Evolutionary conservation across 805 yeast genomes (phyloP), one percentile per base, ranked within the genome.

Genomic region (Metschnikowia proteae): DNA sequence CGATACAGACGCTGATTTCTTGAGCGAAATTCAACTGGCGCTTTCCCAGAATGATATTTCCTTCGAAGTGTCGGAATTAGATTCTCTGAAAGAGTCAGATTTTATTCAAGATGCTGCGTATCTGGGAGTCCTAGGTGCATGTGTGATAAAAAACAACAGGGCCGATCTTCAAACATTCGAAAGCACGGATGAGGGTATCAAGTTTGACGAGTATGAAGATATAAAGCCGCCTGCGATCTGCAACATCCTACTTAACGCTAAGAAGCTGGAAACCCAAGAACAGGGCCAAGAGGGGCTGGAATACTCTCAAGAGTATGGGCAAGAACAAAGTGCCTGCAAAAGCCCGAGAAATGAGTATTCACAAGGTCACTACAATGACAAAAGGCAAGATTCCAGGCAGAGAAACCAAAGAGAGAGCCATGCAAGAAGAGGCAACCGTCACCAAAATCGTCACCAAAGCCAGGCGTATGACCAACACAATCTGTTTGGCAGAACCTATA

Each of bases 161-260:
- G 76, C 89, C 23, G 89, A 87, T 59, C 69, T 88, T 10, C 91
- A 85, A 63, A 78, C 86, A 1, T 91, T 86, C 62, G 86, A 86
- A 59, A 76, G 74, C 36, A 78, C 85, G 0, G 66, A 79, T 0
- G 84, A 82, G 58, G 87, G 87, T 11, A 80, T 88, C 7, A 82
- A 82, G 55, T 91, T 86, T 63, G 96, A 89, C 59, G 96, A 90
- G 60, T 90, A 89, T 60, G 76, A 84, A 3, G 78, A 80, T 41
- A 74, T 89, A n/a, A 81, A 83, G 3, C 69, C 82, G 7, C 80
- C 80, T 34, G 84, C 80, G 38, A 91, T 91, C 0, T 76, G 84
- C 10, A 81, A 81, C 42, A 66, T 86, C 22, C 55, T 84, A n/a
- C 57, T 65, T 3, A 74, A 71, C 48, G 76, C 50, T 13, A 78